phyloP scores from a whole-genome alignment of 495 filamentous ascomycete genomes.

The Aspergillus sparsus region DNA sequence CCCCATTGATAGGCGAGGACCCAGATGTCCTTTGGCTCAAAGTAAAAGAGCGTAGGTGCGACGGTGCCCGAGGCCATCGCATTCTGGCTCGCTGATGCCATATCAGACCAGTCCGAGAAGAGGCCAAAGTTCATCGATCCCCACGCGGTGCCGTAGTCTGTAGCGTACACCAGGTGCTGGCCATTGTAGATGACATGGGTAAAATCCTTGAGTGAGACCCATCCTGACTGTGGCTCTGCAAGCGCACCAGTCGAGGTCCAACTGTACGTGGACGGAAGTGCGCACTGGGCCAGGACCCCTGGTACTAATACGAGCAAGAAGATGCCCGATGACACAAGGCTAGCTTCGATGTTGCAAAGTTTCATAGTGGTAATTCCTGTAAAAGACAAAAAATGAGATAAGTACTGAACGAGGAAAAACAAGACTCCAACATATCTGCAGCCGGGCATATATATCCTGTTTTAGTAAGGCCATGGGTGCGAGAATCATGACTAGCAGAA shows the following conservation, averaged over 20 bases:
- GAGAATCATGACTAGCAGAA: no score
- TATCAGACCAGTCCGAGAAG: conserved; percentile 56
- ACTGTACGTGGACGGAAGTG: conserved; percentile 55
- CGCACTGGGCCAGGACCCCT: conserved; percentile 36
- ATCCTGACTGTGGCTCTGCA: conserved; percentile 51
- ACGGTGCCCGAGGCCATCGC: conserved; percentile 50
- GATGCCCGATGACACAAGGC: conserved; percentile 16
- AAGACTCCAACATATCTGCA: no score
- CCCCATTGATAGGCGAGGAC: conserved; percentile 65
- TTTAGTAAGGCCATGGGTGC: no score
- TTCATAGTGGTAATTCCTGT: no score
- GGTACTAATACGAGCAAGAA: conserved; percentile 19
- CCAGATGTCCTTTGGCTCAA: conserved; percentile 60
- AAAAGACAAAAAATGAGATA: no score
- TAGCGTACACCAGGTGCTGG: conserved; percentile 57
- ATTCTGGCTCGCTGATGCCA: conserved; percentile 56
- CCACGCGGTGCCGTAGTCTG: conserved; percentile 42
- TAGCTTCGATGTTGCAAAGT: no score
- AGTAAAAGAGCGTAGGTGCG: conserved; percentile 63
- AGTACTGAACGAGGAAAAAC: no score
- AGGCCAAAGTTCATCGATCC: conserved; percentile 59
- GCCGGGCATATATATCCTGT: no score
- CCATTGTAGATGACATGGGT: conserved; percentile 53
- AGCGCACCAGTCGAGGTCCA: conserved; percentile 55
- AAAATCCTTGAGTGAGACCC: conserved; percentile 61